Evolutionary conservation across 768 basidiomycete genomes (phyloP), one percentile per base, ranked within the genome.

Genomic region (Suillus weaverae): DNA sequence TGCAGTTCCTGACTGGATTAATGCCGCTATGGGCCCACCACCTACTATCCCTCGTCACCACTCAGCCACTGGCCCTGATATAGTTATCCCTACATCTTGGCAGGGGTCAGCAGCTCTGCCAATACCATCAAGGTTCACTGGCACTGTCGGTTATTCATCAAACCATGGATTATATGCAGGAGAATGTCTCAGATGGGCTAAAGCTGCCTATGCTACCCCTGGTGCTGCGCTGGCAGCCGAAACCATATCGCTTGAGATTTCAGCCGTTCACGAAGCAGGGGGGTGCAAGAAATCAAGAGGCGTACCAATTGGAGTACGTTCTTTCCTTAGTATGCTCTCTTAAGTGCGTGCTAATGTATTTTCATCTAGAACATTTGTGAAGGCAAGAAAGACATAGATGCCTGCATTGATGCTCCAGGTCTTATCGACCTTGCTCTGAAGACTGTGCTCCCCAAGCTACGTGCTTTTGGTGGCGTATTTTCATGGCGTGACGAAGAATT

Each of bases 341-440:
- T 11, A 35, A 43, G 1, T 63, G 41, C n/a, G n/a, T n/a, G n/a
- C n/a, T n/a, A n/a, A n/a, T n/a, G n/a, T 35, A 57, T 14, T 33
- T 63, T 39, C 18, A 6, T 30, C 36, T 36, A 64, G 63, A 64
- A 36, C 22, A 64, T 64, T 26, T 64, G 56, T 26, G 44, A 64
- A 18, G 63, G 63, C 20, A 22, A 38, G 20, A 50, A 60, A 32
- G 57, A 64, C 35, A 32, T 64, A 38, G 35, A 64, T 30, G 36
- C 36, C 16, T 46, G 18, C 16, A 64, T 41, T 20, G 60, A 55
- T 16, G 63, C 46, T 6, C 44, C 16, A 5, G 8, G 43, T n/a
- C 63, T 64, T 38, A 50, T 30, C 5, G 10, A 35, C 8, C 26
- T 59, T 4, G 63, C 63, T n/a, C 46, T 64, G 9, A 20, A 26